Evolutionary conservation across 768 basidiomycete genomes (phyloP), one percentile per base, ranked within the genome.

Genomic region (Boletellus emodensis): DNA sequence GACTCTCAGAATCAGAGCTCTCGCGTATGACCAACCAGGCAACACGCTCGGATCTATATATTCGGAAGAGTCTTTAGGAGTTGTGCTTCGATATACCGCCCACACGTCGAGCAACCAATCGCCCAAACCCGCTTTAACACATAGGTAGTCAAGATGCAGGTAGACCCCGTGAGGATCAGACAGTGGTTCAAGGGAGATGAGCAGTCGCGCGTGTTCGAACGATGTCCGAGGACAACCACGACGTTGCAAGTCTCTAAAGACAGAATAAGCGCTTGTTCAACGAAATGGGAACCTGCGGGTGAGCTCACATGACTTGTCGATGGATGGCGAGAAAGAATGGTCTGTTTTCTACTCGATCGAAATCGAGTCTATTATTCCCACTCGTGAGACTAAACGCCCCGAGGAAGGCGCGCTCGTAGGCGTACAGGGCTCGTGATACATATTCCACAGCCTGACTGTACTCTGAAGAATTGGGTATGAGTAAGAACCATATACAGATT

Each of bases 321-420:
- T 93, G 90, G 2, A 96, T 54, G 1, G 90, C 93, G 7, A 95
- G 80, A 72, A 87, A 97, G 68, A 99, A 90, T 0, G 92, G 90
- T 36, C 95, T 76, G 59, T 95, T 97, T 68, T 97, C 94, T 11
- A 96, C 88, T 12, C 71, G 77, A 55, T 90, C 84, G 64, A 97
- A 99, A 61, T 95, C 92, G 2, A 99, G 79, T 11, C 94, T 80
- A 53, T 87, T 88, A 2, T 77, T 69, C 8, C 94, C 95, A 33
- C 71, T 82, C 2, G 90, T 84, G 67, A 96, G 85, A 57, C 80
- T 90, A 74, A 94, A 95, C 0, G 86, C 74, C 3, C 93, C 90
- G 14, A 92, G 78, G 57, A 97, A 89, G 11, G 89, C 83, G 12
- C 93, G 82, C 61, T 97, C 94, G 54, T 94, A 96, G 0, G 93